Percentiles rank a stretch among this genome's conserved stretches.
These are phyloP conservation scores for Diospyros lotus DNA, from an alignment of 148 eudicot species.

Conservation along the genomic window DNA sequence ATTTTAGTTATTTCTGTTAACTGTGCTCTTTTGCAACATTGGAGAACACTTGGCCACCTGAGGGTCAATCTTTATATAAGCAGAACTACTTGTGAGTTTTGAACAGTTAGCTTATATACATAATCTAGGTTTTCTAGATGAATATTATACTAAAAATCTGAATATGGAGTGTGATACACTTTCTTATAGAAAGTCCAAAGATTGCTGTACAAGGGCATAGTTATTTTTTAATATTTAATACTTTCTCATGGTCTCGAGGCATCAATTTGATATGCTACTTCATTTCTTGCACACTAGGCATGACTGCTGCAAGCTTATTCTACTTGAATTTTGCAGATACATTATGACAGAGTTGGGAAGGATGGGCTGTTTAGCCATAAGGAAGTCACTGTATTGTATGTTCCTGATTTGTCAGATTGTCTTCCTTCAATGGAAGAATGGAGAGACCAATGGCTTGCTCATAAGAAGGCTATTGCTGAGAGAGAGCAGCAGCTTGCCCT, in stretches of 20 bases:
- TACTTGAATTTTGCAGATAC: conserved; percentile 59
- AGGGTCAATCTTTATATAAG: not conserved
- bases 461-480: conserved; percentile 69
- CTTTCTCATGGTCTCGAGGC: not conserved
- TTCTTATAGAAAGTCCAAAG: not conserved
- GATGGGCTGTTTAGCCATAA: conserved; percentile 92
- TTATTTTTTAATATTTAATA: not conserved
- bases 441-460: conserved; percentile 85
- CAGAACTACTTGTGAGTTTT: not conserved
- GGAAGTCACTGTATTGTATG: conserved; percentile 80
- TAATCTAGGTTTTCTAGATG: conserved; percentile 1
- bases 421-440: conserved; percentile 80
- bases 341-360: conserved; percentile 85
- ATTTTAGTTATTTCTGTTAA: not conserved
- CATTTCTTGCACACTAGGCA: conserved; percentile 4
- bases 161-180: not conserved
- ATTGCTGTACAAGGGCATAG: not conserved
- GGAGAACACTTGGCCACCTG: not conserved
- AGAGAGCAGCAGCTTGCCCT: conserved; percentile 42
- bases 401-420: conserved; percentile 87
- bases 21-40: not conserved
- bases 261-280: not conserved
- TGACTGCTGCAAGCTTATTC: conserved; percentile 3
- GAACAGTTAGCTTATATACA: not conserved
- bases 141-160: not conserved